A percentile compares a stretch with the other conserved stretches of the same genome.
Evolutionary conservation across 331 rosid genomes (phyloP).

Genomic region (Spiraea crenata): DNA sequence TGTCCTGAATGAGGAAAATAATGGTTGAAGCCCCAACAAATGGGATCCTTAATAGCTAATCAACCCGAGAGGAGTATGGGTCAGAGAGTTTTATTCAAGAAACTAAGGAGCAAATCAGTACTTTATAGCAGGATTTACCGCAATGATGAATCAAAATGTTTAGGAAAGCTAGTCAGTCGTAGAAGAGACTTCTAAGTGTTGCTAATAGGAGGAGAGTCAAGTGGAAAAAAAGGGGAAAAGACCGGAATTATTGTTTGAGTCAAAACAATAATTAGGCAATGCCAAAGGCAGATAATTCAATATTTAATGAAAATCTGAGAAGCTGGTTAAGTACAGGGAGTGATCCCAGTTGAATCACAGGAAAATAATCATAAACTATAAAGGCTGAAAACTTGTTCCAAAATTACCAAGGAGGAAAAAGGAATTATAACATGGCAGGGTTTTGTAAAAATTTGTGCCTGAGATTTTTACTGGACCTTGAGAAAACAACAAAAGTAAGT

Average conservation of each 20-base stretch:
- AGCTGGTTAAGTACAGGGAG: neutral
- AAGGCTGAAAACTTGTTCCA: neutral
- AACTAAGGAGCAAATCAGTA: neutral
- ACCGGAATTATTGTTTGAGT: neutral
- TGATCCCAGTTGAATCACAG: neutral
- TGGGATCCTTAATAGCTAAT: neutral
- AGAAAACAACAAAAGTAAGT: neutral
- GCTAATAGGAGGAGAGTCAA: neutral
- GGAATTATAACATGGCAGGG: neutral
- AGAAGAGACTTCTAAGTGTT: neutral
- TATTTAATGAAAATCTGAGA: neutral
- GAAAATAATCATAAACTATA: neutral
- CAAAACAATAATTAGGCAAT: neutral
- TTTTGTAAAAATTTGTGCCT: neutral
- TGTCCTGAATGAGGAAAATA: neutral
- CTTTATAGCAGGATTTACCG: neutral
- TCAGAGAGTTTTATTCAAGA: neutral
- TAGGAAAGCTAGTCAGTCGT: neutral
- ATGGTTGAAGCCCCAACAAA: neutral
- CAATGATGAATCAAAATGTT: neutral
- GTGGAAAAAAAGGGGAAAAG: neutral
- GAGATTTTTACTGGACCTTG: neutral
- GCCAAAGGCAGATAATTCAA: neutral
- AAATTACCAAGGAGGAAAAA: neutral
- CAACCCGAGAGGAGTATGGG: neutral